These are phyloP conservation scores for Candida mesenterica DNA, from an alignment of 1,139 yeast genomes.

Conservation along the genomic window DNA sequence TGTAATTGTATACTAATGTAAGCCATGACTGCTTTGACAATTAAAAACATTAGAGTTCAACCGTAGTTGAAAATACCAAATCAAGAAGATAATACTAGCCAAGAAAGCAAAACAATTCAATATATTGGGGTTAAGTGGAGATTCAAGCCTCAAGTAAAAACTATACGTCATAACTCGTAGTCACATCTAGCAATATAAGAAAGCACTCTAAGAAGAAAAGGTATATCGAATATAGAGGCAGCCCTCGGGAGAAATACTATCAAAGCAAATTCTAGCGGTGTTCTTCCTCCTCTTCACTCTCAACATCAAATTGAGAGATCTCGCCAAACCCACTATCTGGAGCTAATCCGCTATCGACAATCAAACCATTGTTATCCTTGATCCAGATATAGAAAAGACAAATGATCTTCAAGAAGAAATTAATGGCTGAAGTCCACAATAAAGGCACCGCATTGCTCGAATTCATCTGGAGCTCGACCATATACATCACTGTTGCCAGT, in stretches of 20 bases:
- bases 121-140: too few relatives aligned
- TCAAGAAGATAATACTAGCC: too few relatives aligned
- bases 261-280: neutral
- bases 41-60: neutral
- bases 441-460: constrained; percentile 1
- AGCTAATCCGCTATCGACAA: constrained; percentile 20
- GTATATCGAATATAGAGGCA: too few relatives aligned
- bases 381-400: constrained; percentile 36
- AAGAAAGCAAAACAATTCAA: too few relatives aligned
- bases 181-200: too few relatives aligned
- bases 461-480: constrained; percentile 4
- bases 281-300: constrained; percentile 18
- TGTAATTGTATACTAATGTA: neutral
- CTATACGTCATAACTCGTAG: too few relatives aligned
- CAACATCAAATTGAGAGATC: constrained; percentile 21
- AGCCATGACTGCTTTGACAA: neutral
- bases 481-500: constrained; percentile 3
- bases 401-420: constrained; percentile 19
- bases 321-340: constrained; percentile 14
- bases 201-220: too few relatives aligned
- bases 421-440: constrained; percentile 17
- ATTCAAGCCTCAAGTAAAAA: too few relatives aligned
- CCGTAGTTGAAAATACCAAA: neutral
- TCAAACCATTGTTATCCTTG: constrained; percentile 33
- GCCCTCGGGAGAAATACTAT: too few relatives aligned